Base-by-base conservation (phyloP, 805 yeast genomes). In the Candida tallmaniae region DNA sequence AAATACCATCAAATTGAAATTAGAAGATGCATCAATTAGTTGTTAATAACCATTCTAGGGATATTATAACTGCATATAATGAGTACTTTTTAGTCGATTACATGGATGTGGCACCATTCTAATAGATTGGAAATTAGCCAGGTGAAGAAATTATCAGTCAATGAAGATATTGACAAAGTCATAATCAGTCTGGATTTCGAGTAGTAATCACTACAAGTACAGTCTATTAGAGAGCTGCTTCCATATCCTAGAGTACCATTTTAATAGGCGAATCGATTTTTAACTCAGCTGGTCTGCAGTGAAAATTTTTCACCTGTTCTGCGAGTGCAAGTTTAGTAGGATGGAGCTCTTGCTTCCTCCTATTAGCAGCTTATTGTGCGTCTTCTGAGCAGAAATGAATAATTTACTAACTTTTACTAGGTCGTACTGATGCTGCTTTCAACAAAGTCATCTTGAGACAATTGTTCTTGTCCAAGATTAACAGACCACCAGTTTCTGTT, bases 401-500 rank as follows among this genome's bases (percentile, higher is more conserved):
- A 38, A 60, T 64, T 67, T 65, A 43, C 47, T 32, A 35, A 34
- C 40, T 14, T n/a, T n/a, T 54, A 75, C 16, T 55, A 65, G 95
- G 96, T 78, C 96, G 98, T 78, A 90, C 97, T 62, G 97, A 89
- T 70, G 87, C 95, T 73, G 81, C 89, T 66, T 93, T 93, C 94
- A 93, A 93, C 96, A 87, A 85, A 81, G 87, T 89, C 60, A 71
- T 93, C 75, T 83, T 93, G 70, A 87, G 74, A 71, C 76, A 90
- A 65, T 82, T 93, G 72, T 93, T 87, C 87, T 78, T 93, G 64
- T 90, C 97, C 54, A 93, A 93, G 90, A 75, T 81, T 71, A 93
- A 93, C 97, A 87, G 96, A 78, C 99, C 97, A 63, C 98, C 99
- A 50, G 98, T 93, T 49, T 90, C 97, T 57, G 80, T 87, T 54